Base-by-base conservation (phyloP, 2,329 filamentous ascomycete genomes). In the Talaromyces atroroseus region DNA sequence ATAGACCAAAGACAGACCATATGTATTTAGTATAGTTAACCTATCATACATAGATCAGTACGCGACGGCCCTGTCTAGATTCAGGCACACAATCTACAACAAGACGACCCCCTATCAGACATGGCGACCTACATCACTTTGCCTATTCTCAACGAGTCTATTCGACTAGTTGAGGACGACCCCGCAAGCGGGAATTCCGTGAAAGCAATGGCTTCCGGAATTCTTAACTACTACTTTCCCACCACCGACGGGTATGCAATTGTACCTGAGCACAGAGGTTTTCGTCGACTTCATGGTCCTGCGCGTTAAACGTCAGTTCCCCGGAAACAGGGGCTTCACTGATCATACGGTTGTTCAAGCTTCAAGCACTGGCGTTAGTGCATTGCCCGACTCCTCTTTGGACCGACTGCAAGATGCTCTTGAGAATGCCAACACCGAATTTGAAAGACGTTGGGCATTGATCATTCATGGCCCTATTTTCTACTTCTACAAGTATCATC, bases 401-500 rank as follows among this genome's bases (percentile, higher is more conserved):
- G 40, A 47, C 29, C 49, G 53, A 18, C 24, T 56, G 3, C 50
- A 56, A 32, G 46, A 36, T 56, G 52, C 42, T 18, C 42, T 58
- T 36, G 52, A 56, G 29, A 12, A 48, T 20, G 11, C 52, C 29
- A 48, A 56, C n/a, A 53, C 47, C 14, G 47, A 52, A 46, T 56
- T 38, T 40, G 56, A 42, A 12, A 20, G 52, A 12, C 58, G 58
- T 29, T 60, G 58, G 58, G 56, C 26, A 6, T 14, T 58, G 14
- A 8, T 58, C 14, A 20, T 60, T 32, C 58, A 52, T 24, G 58
- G 58, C 11, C 12, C 29, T 6, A 40, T 16, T 20, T 29, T 60
- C 36, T 20, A 18, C 4, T 60, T 60, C 34, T 60, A 49, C 42
- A 50, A 60, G 32, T 58, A 60, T n/a, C 52, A 60, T 42, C 12